Percentiles rank a stretch among this genome's conserved stretches.
Evolutionary conservation across 768 basidiomycete species (phyloP).

Genomic region (Amanita brunnescens): DNA sequence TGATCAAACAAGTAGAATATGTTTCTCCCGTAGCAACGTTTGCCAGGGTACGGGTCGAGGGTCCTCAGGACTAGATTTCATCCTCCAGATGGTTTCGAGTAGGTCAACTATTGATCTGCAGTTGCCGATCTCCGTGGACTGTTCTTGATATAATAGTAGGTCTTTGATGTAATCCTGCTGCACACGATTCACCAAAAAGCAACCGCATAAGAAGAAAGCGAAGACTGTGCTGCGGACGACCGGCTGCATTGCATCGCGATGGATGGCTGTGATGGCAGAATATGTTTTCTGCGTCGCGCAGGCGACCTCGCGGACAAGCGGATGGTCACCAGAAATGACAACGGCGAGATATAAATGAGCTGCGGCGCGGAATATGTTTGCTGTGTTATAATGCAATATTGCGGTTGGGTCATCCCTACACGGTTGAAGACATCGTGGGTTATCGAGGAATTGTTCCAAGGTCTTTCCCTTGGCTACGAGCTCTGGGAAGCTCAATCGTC

Average conservation of each 20-base stretch:
- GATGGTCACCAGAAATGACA: conserved; percentile 67
- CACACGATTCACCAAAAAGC: conserved; percentile 44
- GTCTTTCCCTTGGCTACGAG: conserved; percentile 44
- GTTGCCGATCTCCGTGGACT: conserved; percentile 53
- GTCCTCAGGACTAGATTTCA: conserved; percentile 13
- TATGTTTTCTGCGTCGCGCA: conserved; percentile 37
- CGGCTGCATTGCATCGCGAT: conserved; percentile 24
- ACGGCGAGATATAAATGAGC: conserved; percentile 69
- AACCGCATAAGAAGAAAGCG: conserved; percentile 65
- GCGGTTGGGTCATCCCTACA: conserved; percentile 8
- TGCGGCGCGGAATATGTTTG: conserved; percentile 65
- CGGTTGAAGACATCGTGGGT: conserved; percentile 15
- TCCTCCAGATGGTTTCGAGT: conserved; percentile 55
- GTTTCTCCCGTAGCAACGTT: conserved; percentile 35
- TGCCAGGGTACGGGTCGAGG: conserved; percentile 52
- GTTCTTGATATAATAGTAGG: conserved; percentile 40
- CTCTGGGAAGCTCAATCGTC: conserved; percentile 48
- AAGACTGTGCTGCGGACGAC: conserved; percentile 77
- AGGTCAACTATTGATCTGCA: conserved; percentile 44
- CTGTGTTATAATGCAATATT: conserved; percentile 30
- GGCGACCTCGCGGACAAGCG: conserved; percentile 55
- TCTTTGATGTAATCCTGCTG: conserved; percentile 34
- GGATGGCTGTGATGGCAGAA: conserved; percentile 11
- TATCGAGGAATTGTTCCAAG: conserved; percentile 38
- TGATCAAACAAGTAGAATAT: conserved; percentile 52